These are phyloP conservation scores for Abelmoschus esculentus DNA, from an alignment of 345 rosid genomes.

Conservation along the genomic window DNA sequence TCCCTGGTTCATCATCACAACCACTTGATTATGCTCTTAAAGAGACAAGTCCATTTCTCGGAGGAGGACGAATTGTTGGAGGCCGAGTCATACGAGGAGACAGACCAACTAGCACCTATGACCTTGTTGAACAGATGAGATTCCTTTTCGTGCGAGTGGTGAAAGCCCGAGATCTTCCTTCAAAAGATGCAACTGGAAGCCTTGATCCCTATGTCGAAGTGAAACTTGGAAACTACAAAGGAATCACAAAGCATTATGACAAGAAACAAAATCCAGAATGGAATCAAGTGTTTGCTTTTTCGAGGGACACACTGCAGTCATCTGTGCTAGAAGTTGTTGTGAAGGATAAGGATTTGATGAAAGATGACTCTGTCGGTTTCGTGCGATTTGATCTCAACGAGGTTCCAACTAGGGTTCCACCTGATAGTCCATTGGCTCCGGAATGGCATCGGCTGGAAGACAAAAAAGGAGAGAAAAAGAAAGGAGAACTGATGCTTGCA, in stretches of 20 bases:
- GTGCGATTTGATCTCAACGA: slow-evolving; percentile 57
- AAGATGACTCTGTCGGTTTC: slow-evolving; percentile 70
- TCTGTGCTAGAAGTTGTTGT: slow-evolving; percentile 57
- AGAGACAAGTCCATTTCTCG: slow-evolving; percentile 82
- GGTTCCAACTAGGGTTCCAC: slow-evolving; percentile 72
- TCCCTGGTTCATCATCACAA: slow-evolving; percentile 35
- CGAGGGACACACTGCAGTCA: slow-evolving; percentile 64
- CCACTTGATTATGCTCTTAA: slow-evolving; percentile 59
- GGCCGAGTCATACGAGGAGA: slow-evolving; percentile 71
- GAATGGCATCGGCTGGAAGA: slow-evolving; percentile 85
- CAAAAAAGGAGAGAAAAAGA: slow-evolving; percentile 50
- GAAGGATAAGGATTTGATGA: slow-evolving; percentile 64
- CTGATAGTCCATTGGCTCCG: slow-evolving; percentile 91
- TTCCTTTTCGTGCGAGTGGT: slow-evolving; percentile 79
- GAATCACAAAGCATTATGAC: slow-evolving; percentile 59
- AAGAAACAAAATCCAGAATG: slow-evolving; percentile 76
- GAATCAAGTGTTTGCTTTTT: slow-evolving; percentile 88
- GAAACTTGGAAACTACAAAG: slow-evolving; percentile 81
- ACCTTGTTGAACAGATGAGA: slow-evolving; percentile 90
- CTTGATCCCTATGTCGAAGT: slow-evolving; percentile 78
- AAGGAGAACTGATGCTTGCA: slow-evolving; percentile 83
- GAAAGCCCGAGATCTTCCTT: slow-evolving; percentile 80
- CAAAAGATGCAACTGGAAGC: slow-evolving; percentile 67
- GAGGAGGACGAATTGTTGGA: slow-evolving; percentile 66
- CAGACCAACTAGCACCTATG: slow-evolving; percentile 49